Percentiles rank a stretch among this genome's conserved stretches.
These are phyloP conservation scores for cucumber (Cucumis sativus) DNA, from an alignment of 306 rosid species.

Conservation along the genomic window Cucumber_9930_V3 NC_026660.2:22668501-22669000, in stretches of 20 bases:
- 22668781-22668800: constrained; percentile 23
- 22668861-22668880: not conserved
- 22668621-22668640: not conserved
- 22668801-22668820: constrained; percentile 10
- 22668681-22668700: not conserved
- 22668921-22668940: not conserved
- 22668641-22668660: not conserved
- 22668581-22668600: not conserved
- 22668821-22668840: constrained; percentile 37
- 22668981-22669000: constrained; percentile 6
- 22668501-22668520: not conserved
- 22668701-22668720: not conserved
- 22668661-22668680: not conserved
- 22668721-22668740: not conserved
- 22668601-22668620: not conserved
- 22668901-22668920: not conserved
- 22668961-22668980: not conserved
- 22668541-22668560: not conserved
- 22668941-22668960: not conserved
- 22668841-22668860: constrained; percentile 14
- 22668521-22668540: not conserved
- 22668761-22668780: constrained; percentile 31
- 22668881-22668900: not conserved
- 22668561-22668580: not conserved
- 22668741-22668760: not conserved